Evolutionary conservation across 306 rosid species (phyloP).

Genomic region (Trifolium pratense): DNA sequence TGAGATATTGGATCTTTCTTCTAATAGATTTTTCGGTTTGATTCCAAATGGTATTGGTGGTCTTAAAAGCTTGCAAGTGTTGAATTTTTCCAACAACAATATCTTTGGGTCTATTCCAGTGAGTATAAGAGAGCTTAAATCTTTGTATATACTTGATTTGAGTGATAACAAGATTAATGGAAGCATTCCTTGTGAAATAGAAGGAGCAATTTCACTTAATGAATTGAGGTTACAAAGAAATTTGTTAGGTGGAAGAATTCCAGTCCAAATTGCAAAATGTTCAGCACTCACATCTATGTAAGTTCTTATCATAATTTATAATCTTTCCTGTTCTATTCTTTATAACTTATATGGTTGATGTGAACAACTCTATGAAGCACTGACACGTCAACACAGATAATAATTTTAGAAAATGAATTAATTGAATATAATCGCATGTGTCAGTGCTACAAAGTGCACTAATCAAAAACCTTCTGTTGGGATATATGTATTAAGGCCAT

Average conservation of each 20-base stretch:
- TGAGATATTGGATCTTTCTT: conserved; percentile 69
- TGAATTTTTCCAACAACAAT: conserved; percentile 76
- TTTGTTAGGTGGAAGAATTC: conserved; percentile 74
- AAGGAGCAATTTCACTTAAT: conserved; percentile 65
- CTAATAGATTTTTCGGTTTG: conserved; percentile 71
- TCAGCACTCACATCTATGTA: conserved; percentile 70
- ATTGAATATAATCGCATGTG: no score
- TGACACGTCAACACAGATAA: no score
- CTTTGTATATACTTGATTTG: conserved; percentile 68
- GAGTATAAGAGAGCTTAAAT: conserved; percentile 72
- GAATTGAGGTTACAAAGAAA: conserved; percentile 81
- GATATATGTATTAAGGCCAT: not conserved
- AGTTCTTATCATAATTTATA: conserved; percentile 44
- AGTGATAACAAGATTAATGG: conserved; percentile 76
- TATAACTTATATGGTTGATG: not conserved
- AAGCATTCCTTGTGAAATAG: conserved; percentile 80
- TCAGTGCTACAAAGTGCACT: no score
- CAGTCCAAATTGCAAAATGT: conserved; percentile 70
- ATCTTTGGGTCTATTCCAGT: conserved; percentile 73
- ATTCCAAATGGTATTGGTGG: conserved; percentile 80
- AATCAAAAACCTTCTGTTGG: no score
- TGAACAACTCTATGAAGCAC: no score
- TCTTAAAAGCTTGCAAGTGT: conserved; percentile 68
- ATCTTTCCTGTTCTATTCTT: conserved; percentile 28
- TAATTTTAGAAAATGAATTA: no score